Evolutionary conservation across 2,329 filamentous ascomycete species (phyloP).

Genomic region (Fusarium sp.): DNA sequence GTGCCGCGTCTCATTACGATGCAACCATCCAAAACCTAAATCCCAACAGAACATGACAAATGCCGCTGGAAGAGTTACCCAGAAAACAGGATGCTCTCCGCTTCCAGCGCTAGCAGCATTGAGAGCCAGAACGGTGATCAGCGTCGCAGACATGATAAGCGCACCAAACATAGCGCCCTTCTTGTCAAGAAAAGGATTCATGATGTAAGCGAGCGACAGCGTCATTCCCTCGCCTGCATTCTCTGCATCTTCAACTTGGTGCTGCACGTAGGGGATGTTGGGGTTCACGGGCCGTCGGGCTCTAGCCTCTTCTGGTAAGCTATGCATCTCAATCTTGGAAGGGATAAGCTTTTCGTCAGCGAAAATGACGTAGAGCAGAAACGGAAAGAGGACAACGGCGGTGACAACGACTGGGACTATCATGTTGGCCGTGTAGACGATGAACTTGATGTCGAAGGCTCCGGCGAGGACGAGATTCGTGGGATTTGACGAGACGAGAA

Average conservation of each 20-base stretch:
- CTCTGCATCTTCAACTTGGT: slow-evolving; percentile 63
- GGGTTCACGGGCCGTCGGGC: slow-evolving; percentile 72
- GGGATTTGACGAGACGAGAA: slow-evolving; percentile 80
- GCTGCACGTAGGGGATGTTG: slow-evolving; percentile 73
- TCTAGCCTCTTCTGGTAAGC: slow-evolving; percentile 66
- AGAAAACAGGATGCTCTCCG: slow-evolving; percentile 69
- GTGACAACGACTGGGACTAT: slow-evolving; percentile 77
- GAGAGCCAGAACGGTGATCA: slow-evolving; percentile 71
- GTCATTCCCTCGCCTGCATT: slow-evolving; percentile 59
- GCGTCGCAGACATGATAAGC: slow-evolving; percentile 71
- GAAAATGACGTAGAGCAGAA: slow-evolving; percentile 76
- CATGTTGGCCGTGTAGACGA: slow-evolving; percentile 81
- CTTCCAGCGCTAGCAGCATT: slow-evolving; percentile 67
- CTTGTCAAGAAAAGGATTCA: slow-evolving; percentile 79
- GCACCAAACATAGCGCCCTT: slow-evolving; percentile 71
- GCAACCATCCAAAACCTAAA: slow-evolving; percentile 68
- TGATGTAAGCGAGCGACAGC: slow-evolving; percentile 74
- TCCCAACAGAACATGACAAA: slow-evolving; percentile 77
- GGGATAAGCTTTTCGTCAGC: slow-evolving; percentile 72
- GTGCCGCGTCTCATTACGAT: slow-evolving; percentile 69
- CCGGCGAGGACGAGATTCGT: slow-evolving; percentile 80
- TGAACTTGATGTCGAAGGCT: slow-evolving; percentile 76
- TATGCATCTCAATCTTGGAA: slow-evolving; percentile 72
- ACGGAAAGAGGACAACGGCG: slow-evolving; percentile 73
- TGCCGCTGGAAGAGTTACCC: slow-evolving; percentile 74